Evolutionary conservation across 208 protist genomes (phyloP).

Genomic region (Acanthamoeba quina): DNA sequence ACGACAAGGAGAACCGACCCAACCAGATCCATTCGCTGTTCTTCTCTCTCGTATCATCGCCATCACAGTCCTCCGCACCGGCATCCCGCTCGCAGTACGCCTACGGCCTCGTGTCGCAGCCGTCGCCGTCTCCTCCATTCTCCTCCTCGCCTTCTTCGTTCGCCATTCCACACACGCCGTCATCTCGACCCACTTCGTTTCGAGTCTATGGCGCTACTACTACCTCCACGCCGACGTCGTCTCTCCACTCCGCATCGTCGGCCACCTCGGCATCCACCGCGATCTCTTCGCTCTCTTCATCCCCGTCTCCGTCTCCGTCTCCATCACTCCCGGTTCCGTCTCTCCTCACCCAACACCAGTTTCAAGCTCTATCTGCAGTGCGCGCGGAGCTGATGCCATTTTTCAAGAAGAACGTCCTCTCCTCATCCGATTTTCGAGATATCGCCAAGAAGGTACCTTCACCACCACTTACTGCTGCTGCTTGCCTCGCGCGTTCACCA

Average conservation of each 20-base stretch:
- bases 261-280: neutral
- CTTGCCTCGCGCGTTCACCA: neutral
- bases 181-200: neutral
- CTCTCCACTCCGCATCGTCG: neutral
- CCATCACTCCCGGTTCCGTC: neutral
- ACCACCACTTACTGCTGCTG: neutral
- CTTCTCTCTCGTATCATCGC: neutral
- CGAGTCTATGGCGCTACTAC: neutral
- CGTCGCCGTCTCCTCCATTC: neutral
- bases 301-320: neutral
- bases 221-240: neutral
- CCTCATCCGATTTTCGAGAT: neutral
- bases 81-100: neutral
- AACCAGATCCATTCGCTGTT: neutral
- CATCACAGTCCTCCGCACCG: neutral
- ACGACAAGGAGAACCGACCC: constrained; percentile 19
- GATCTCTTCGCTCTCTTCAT: neutral
- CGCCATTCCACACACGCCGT: neutral
- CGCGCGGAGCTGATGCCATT: constrained; percentile 58
- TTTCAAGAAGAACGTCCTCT: constrained; percentile 30
- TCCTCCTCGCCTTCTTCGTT: constrained; percentile 16
- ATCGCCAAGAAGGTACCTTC: constrained; percentile 35
- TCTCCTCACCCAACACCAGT: constrained; percentile 55
- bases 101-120: neutral
- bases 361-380: constrained; percentile 66